Percentiles rank a stretch among this genome's conserved stretches.
These are phyloP conservation scores for Heliosperma pusillum DNA, from an alignment of 148 eudicot species.

Conservation along the genomic window DNA sequence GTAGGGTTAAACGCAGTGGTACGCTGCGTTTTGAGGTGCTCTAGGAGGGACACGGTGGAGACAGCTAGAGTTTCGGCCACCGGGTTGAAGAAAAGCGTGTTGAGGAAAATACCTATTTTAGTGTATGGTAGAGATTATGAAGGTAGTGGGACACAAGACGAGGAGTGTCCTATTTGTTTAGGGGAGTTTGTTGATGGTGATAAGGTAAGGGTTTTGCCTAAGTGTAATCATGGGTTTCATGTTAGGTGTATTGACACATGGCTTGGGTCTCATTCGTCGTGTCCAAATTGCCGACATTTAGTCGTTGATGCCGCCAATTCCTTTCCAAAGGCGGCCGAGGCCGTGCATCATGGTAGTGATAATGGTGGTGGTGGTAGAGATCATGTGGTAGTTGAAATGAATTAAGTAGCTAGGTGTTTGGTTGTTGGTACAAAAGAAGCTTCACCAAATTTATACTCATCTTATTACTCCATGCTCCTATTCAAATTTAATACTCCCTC, in stretches of 20 bases:
- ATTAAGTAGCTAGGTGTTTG: no score
- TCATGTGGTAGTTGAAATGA: no score
- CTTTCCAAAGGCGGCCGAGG: no score
- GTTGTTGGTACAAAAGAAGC: no score
- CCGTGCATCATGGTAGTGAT: no score
- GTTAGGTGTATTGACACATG: slow-evolving; percentile 58
- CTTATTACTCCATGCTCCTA: no score
- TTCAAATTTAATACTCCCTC: no score
- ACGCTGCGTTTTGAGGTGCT: slow-evolving; percentile 37
- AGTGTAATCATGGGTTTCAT: slow-evolving; percentile 59
- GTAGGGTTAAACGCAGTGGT: slow-evolving; percentile 46
- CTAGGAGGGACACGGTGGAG: slow-evolving; percentile 21
- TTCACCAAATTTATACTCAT: no score
- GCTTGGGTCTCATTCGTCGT: slow-evolving; percentile 49
- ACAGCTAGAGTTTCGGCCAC: slow-evolving; percentile 10
- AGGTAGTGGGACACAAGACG: not conserved
- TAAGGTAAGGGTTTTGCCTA: slow-evolving; percentile 56
- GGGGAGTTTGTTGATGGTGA: slow-evolving; percentile 59
- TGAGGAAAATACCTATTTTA: slow-evolving; percentile 34
- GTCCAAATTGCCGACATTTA: slow-evolving; percentile 59
- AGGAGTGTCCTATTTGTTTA: slow-evolving; percentile 61
- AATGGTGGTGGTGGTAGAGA: no score
- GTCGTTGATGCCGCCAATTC: slow-evolving; percentile 15
- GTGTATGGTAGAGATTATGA: slow-evolving; percentile 29
- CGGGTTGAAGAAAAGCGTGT: slow-evolving; percentile 45